Conservation (phyloP, 768 basidiomycete genomes). For the Leucosporidium scottii region DNA sequence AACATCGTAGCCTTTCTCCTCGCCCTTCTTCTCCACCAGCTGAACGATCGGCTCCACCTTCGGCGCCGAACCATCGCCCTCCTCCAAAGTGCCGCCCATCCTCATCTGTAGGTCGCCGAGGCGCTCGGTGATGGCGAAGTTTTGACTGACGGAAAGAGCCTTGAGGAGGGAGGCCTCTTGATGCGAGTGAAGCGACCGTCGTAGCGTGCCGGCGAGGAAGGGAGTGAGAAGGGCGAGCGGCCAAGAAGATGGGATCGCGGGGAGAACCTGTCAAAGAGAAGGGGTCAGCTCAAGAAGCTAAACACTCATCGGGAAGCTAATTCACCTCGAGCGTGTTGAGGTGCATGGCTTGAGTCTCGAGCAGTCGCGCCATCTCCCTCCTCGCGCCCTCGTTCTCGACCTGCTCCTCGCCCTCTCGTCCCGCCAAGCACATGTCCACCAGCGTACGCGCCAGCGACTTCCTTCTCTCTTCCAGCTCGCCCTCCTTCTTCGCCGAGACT, state of each 20-base stretch:
- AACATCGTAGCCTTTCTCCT: not conserved
- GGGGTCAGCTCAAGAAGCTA: too few relatives aligned
- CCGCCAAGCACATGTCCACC: conserved; percentile 14
- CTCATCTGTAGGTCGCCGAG: not conserved
- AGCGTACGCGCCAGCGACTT: conserved; percentile 15
- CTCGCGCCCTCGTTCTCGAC: too few relatives aligned
- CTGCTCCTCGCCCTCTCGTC: too few relatives aligned
- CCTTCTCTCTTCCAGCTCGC: not conserved
- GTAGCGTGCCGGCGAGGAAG: conserved; percentile 17
- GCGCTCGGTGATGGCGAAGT: conserved; percentile 9
- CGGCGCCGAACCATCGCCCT: not conserved
- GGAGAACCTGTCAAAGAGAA: not conserved
- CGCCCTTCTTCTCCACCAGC: not conserved
- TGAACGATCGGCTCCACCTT: not conserved
- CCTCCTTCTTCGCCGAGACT: not conserved
- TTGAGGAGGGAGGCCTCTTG: conserved; percentile 21
- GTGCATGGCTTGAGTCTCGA: too few relatives aligned
- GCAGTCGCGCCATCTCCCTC: too few relatives aligned
- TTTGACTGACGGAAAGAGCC: conserved; percentile 17
- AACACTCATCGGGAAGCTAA: too few relatives aligned
- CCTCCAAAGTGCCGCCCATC: not conserved
- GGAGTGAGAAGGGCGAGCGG: conserved; percentile 2
- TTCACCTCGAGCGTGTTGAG: too few relatives aligned
- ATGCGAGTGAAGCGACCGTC: conserved; percentile 12
- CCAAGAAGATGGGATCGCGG: not conserved